Evolutionary conservation across 2,329 filamentous ascomycete species (phyloP).

Genomic region (Paracoccidioides lutzii): DNA sequence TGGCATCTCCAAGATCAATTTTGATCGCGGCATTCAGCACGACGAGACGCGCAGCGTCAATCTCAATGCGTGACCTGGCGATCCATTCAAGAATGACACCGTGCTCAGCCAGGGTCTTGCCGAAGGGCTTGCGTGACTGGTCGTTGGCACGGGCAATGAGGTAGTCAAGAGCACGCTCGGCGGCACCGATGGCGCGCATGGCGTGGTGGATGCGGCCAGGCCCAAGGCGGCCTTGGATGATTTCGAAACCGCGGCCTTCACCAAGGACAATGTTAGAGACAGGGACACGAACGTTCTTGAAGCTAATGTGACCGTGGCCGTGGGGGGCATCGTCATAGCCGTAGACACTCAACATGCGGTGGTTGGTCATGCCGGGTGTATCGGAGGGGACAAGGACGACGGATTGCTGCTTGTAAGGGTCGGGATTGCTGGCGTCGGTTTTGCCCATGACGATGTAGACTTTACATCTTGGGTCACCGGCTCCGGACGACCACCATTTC

Average conservation of each 20-base stretch:
- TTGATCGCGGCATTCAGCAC: constrained; percentile 91
- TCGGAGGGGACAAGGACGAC: constrained; percentile 76
- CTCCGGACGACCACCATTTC: constrained; percentile 99
- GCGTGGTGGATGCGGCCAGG: constrained; percentile 96
- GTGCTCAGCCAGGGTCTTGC: constrained; percentile 73
- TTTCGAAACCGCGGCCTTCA: constrained; percentile 89
- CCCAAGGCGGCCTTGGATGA: constrained; percentile 92
- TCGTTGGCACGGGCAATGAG: constrained; percentile 93
- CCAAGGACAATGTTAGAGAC: constrained; percentile 75
- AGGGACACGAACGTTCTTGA: constrained; percentile 82
- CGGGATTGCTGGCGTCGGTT: constrained; percentile 59
- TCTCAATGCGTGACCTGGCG: constrained; percentile 81
- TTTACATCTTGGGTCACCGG: constrained; percentile 81
- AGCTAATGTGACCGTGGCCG: constrained; percentile 85
- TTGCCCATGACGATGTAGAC: constrained; percentile 98
- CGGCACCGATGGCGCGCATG: constrained; percentile 85
- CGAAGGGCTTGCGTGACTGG: constrained; percentile 78
- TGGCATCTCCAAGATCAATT: constrained; percentile 82
- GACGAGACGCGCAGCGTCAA: constrained; percentile 77
- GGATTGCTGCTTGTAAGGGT: constrained; percentile 81
- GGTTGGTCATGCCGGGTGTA: constrained; percentile 75
- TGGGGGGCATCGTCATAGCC: constrained; percentile 98
- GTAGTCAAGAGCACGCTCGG: constrained; percentile 86
- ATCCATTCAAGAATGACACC: constrained; percentile 94
- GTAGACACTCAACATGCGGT: constrained; percentile 87